Conservation (phyloP, 2,329 filamentous ascomycete species). For the Neofusicoccum cordaticola region DNA sequence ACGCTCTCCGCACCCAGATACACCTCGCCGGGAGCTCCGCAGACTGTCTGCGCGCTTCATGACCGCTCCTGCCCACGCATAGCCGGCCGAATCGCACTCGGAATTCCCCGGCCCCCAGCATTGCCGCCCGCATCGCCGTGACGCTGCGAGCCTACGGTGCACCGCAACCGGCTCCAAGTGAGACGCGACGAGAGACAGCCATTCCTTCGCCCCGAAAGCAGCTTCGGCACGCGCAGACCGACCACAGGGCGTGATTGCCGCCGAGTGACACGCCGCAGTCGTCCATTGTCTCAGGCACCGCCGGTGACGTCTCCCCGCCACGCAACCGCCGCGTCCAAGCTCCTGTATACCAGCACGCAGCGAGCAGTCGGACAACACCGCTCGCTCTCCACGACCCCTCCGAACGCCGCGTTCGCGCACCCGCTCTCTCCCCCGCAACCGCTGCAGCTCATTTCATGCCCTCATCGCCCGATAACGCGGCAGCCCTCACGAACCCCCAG, state of each 20-base stretch:
- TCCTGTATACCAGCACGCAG: neutral
- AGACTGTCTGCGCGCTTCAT: neutral
- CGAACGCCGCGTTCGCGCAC: neutral
- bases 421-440: neutral
- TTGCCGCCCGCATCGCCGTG: slow-evolving; percentile 4
- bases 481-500: slow-evolving; percentile 30
- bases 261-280: slow-evolving; percentile 1
- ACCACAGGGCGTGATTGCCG: slow-evolving; percentile 9
- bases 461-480: slow-evolving; percentile 32
- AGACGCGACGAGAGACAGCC: neutral
- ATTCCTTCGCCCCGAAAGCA: neutral
- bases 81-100: slow-evolving; percentile 4
- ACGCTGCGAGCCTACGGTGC: neutral
- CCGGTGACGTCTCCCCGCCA: slow-evolving; percentile 16
- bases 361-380: slow-evolving; percentile 2
- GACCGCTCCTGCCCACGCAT: neutral
- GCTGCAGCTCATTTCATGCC: slow-evolving; percentile 17
- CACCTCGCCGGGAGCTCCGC: neutral
- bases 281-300: slow-evolving; percentile 6
- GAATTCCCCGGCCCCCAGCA: slow-evolving; percentile 4
- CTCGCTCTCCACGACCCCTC: neutral
- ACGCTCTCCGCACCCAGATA: neutral
- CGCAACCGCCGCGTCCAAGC: slow-evolving; percentile 13
- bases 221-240: slow-evolving; percentile 6
- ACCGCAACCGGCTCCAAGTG: slow-evolving; percentile 5